A percentile compares a stretch with the other conserved stretches of the same genome.
Conservation (phyloP, 768 basidiomycete species). For the Lactarius akahatsu region DNA sequence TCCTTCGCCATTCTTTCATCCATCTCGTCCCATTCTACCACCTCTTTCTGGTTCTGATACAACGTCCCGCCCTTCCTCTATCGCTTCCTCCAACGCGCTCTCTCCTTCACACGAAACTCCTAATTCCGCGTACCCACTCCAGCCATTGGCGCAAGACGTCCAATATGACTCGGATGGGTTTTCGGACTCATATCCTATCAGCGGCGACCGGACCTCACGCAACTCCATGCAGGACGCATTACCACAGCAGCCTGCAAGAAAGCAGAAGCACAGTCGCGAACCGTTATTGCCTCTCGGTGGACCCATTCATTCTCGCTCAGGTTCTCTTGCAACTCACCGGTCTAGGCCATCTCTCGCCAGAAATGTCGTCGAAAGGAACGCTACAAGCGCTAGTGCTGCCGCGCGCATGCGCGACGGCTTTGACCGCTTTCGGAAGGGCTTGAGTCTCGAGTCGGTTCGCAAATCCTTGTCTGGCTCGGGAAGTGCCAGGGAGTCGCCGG, state of each 20-base stretch:
- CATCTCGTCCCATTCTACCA: constrained; percentile 58
- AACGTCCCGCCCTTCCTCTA: constrained; percentile 36
- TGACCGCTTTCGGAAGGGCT: constrained; percentile 55
- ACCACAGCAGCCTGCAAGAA: constrained; percentile 39
- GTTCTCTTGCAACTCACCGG: constrained; percentile 31
- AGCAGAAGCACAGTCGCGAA: constrained; percentile 64
- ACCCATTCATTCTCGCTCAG: constrained; percentile 29
- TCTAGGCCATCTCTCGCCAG: constrained; percentile 31
- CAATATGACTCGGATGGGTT: constrained; percentile 48
- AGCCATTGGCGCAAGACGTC: constrained; percentile 39
- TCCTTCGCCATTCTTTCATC: constrained; percentile 75
- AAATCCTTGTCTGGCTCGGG: constrained; percentile 31
- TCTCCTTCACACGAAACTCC: constrained; percentile 13
- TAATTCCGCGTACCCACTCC: constrained; percentile 42
- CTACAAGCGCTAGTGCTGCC: constrained; percentile 32
- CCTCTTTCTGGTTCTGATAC: constrained; percentile 39
- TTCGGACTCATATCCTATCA: constrained; percentile 27
- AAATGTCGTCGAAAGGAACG: constrained; percentile 35
- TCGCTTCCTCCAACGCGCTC: constrained; percentile 33
- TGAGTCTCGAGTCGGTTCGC: constrained; percentile 40
- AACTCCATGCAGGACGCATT: constrained; percentile 35
- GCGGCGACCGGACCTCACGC: constrained; percentile 19
- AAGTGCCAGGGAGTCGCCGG: constrained; percentile 25
- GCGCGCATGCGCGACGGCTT: constrained; percentile 56
- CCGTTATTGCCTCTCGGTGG: constrained; percentile 63